A percentile compares a stretch with the other conserved stretches of the same genome.
phyloP scores from a whole-genome alignment of 139 green algal genomes.

The Chlorella sp. region DNA sequence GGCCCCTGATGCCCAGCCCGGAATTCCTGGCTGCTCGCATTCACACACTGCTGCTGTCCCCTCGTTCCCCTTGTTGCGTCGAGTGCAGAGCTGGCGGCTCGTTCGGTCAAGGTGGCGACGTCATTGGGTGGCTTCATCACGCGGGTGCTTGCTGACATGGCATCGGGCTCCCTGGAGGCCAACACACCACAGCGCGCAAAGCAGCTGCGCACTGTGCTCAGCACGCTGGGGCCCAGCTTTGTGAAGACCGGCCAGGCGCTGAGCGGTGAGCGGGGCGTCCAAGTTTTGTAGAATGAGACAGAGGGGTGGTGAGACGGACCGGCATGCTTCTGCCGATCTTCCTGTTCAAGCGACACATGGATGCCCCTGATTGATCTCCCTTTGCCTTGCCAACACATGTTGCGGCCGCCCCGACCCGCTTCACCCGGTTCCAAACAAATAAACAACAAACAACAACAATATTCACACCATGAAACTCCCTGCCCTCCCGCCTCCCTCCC shows the following conservation, averaged over 20 bases:
- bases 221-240: constrained; percentile 80
- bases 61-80: not conserved
- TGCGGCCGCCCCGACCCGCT: too few relatives aligned
- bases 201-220: constrained; percentile 74
- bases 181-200: constrained; percentile 66
- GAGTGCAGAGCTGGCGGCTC: constrained; percentile 61
- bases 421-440: too few relatives aligned
- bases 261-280: not conserved
- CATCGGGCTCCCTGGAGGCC: constrained; percentile 67
- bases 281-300: not conserved
- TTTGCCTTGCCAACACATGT: too few relatives aligned
- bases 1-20: too few relatives aligned
- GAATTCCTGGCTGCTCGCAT: too few relatives aligned
- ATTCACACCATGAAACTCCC: not conserved
- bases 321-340: too few relatives aligned
- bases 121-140: constrained; percentile 77
- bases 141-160: constrained; percentile 65
- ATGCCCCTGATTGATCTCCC: too few relatives aligned
- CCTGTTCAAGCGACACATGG: too few relatives aligned
- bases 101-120: constrained; percentile 64
- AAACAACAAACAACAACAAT: too few relatives aligned
- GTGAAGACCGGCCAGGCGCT: constrained; percentile 66
- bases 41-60: too few relatives aligned
- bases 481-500: not conserved
- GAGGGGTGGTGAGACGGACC: too few relatives aligned